Percentiles rank a stretch among this genome's conserved stretches.
These are phyloP conservation scores for Cladophialophora yegresii DNA, from an alignment of 2,329 filamentous ascomycete species.

Conservation along the genomic window DNA sequence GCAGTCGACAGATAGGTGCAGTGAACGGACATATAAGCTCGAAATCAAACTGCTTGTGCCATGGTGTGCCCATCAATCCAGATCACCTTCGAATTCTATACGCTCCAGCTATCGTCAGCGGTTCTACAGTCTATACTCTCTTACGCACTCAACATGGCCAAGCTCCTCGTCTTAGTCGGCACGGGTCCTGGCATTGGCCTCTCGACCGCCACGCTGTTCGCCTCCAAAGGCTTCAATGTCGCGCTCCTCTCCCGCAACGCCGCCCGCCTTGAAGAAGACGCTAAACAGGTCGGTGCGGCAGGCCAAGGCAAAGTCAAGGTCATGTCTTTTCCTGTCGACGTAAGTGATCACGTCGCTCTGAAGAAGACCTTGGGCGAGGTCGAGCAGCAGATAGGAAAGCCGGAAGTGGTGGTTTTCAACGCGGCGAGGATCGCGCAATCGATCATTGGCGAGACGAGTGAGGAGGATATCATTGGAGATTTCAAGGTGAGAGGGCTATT, in stretches of 20 bases:
- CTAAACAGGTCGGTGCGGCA: conserved; percentile 2
- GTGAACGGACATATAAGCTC: neutral
- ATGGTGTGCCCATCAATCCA: neutral
- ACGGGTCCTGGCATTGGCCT: conserved; percentile 21
- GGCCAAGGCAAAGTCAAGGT: conserved; percentile 9
- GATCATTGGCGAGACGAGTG: conserved; percentile 12
- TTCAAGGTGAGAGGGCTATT: conserved; percentile 13
- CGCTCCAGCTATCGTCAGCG: neutral
- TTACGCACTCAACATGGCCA: neutral
- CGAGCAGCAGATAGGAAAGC: conserved; percentile 10
- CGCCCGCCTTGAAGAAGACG: conserved; percentile 15
- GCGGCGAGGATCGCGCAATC: conserved; percentile 15
- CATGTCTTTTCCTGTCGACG: conserved; percentile 17
- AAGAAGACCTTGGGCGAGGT: conserved; percentile 16
- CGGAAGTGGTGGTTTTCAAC: conserved; percentile 25
- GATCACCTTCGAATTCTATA: neutral
- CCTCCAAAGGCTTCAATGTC: conserved; percentile 20
- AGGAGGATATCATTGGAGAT: conserved; percentile 20
- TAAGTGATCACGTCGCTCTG: conserved; percentile 16
- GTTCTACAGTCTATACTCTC: neutral
- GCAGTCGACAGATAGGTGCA: neutral
- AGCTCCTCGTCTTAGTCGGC: conserved; percentile 21
- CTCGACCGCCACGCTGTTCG: conserved; percentile 17
- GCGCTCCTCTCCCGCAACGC: conserved; percentile 20
- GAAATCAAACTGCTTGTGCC: neutral